Evolutionary conservation across 108 stramenopile genomes (phyloP), one percentile per base, ranked within the genome.

Genomic region (Cyclotella baltica): DNA sequence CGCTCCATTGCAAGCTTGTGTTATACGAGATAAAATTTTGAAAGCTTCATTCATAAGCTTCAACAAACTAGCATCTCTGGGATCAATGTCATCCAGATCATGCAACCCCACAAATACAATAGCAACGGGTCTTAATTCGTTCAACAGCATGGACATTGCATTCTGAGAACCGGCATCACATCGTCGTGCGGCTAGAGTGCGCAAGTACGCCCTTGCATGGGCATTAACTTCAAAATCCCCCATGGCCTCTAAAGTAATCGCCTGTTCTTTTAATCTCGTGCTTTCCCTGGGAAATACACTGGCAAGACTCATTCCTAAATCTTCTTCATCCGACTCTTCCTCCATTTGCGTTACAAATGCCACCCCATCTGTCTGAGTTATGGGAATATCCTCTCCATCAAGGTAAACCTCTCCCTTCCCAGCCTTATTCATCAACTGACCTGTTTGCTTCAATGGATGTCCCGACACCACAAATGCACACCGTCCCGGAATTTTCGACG

Each of bases 71-170:
- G 83, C 68, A 62, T 83, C 83, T 37, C 78, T 65, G 22, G 83
- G 77, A 63, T 82, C 81, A 61, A 83, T 77, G 62, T 83, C 78
- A 61, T 76, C 73, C 53, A 83, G 70, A 68, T 83, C 83, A 48
- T 83, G 83, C 64, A 83, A 67, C 9, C 83, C 83, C 35, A 77
- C 83, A 37, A 83, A 83, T 22, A 83, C 83, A 62, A 83, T 83
- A 0, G 83, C 83, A 25, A 83, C 83, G 10, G 83, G 83, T 34
- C 83, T 72, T 38, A 83, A 74, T 61, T 83, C 83, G 25, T 83
- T 83, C 46, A 79, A 29, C 8, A 83, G 77, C 51, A 83, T 83
- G 19, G 83, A 83, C 78, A 83, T 79, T 31, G 75, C 83, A 62
- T 83, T 77, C 55, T 79, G 78, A 18, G 76, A 72, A 46, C 56